Base-by-base conservation (phyloP, 2,329 filamentous ascomycete genomes). In the Pseudonectria buxi region DNA sequence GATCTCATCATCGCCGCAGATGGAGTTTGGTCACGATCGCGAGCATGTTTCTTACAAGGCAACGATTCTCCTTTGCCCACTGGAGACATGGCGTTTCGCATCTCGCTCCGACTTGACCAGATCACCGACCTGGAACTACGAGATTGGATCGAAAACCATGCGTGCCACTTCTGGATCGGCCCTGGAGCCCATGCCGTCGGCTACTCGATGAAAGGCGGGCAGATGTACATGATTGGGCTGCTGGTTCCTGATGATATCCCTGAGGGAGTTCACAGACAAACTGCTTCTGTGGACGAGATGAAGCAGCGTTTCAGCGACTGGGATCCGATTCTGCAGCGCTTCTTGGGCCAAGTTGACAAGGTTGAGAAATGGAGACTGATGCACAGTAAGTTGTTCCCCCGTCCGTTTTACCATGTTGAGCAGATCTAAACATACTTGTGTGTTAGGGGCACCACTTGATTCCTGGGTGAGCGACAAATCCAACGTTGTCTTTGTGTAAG, bases 361-460 rank as follows among this genome's bases (percentile, higher is more conserved):
- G 76, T 83, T 1, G 71, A 78, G 26, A 85, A 84, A 55, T 86
- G 81, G 82, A 81, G 77, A 51, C 55, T 86, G 24, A 78, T 83
- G 74, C 61, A 67, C 37, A 48, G 64, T 65, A 38, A 44, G 62
- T 52, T 10, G 1, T 28, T 49, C 46, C n/a, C n/a, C n/a, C n/a
- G n/a, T n/a, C n/a, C n/a, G n/a, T n/a, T n/a, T n/a, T n/a, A n/a
- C n/a, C n/a, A n/a, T n/a, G n/a, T n/a, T n/a, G n/a, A n/a, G n/a
- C n/a, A n/a, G n/a, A n/a, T n/a, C 2, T 7, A 7, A n/a, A 24
- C 7, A 22, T 7, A 4, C 12, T 24, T n/a, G 4, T 13, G 7
- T 24, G 18, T 9, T 24, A 67, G 62, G 65, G 29, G 61, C 63
- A 3, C 68, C 75, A 42, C 60, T 80, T 47, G 59, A 65, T 9